A percentile compares a stretch with the other conserved stretches of the same genome.
These are phyloP conservation scores for Sugiyamaella castrensis DNA, from an alignment of 1,139 yeast genomes.

Conservation along the genomic window DNA sequence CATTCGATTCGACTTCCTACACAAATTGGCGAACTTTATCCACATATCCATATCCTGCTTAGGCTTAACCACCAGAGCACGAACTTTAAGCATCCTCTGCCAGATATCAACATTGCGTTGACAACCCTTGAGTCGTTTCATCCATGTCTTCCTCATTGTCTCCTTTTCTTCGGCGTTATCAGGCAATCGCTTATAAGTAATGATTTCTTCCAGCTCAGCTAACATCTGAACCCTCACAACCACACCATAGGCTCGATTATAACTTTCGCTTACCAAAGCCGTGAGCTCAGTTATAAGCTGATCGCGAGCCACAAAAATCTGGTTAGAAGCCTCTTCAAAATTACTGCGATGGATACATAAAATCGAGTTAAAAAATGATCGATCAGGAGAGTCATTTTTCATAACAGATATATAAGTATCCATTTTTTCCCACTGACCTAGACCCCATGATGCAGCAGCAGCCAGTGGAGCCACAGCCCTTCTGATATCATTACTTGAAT, in stretches of 20 bases:
- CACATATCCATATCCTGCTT: conserved; percentile 97
- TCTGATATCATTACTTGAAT: conserved; percentile 66
- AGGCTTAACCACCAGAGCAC: conserved; percentile 91
- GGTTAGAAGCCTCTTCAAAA: conserved; percentile 75
- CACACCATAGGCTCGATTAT: conserved; percentile 94
- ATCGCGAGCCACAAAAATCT: conserved; percentile 82
- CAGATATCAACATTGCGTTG: conserved; percentile 97
- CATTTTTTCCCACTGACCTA: conserved; percentile 96
- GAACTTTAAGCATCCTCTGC: conserved; percentile 92
- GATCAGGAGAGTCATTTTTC: conserved; percentile 90
- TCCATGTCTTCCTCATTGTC: conserved; percentile 90
- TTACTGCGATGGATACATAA: conserved; percentile 81
- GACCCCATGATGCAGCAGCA: conserved; percentile 99
- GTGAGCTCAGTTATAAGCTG: conserved; percentile 89
- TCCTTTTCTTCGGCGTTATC: conserved; percentile 67
- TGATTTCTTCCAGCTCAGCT: conserved; percentile 93
- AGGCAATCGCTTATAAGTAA: conserved; percentile 79
- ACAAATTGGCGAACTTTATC: conserved; percentile 95
- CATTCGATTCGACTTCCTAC: conserved; percentile 89
- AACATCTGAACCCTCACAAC: conserved; percentile 96
- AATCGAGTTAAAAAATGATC: conserved; percentile 91
- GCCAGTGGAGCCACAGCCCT: conserved; percentile 95
- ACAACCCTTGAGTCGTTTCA: conserved; percentile 84
- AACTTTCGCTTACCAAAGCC: conserved; percentile 92
- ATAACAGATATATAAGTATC: conserved; percentile 85